A percentile compares a stretch with the other conserved stretches of the same genome.
Evolutionary conservation across 1,284 basidiomycete species (phyloP).

Genomic region (Pyrrhoderma noxium): DNA sequence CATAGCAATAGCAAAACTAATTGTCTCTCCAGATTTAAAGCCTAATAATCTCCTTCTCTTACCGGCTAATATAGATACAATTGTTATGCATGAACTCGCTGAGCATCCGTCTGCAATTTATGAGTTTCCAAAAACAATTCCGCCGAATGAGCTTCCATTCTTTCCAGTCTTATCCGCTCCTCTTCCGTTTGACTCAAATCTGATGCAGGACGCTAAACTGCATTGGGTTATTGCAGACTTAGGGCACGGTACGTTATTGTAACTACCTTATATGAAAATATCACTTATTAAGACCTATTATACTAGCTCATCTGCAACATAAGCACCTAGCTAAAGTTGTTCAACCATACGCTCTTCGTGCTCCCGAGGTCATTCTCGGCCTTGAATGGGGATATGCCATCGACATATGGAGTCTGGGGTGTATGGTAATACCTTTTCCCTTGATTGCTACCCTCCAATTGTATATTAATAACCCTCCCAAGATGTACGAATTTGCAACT

Average conservation of each 20-base stretch:
- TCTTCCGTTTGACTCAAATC: background rate
- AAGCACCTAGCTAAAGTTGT: constrained; percentile 21
- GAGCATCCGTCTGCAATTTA: constrained; percentile 11
- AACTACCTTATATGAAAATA: no score
- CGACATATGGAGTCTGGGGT: constrained; percentile 35
- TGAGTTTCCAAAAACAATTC: constrained; percentile 11
- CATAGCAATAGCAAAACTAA: background rate
- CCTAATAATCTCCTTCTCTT: constrained; percentile 38
- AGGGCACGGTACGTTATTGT: constrained; percentile 8
- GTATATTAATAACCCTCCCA: background rate
- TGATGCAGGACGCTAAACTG: background rate
- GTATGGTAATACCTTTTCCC: constrained; percentile 22
- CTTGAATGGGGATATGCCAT: constrained; percentile 25
- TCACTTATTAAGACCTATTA: background rate
- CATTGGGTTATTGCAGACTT: constrained; percentile 9
- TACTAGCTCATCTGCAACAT: constrained; percentile 17
- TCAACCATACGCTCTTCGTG: constrained; percentile 29
- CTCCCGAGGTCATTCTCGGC: constrained; percentile 32
- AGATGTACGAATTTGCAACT: constrained; percentile 7
- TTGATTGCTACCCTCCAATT: no score
- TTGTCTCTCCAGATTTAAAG: constrained; percentile 32
- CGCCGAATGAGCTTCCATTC: constrained; percentile 9
- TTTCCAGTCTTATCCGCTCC: background rate
- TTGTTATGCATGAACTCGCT: constrained; percentile 18
- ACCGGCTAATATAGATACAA: constrained; percentile 23